Percentiles rank a stretch among this genome's conserved stretches.
These are phyloP conservation scores for Rhynchospora tenuis DNA, from an alignment of 176 grass and related monocot species.

Conservation along the genomic window DNA sequence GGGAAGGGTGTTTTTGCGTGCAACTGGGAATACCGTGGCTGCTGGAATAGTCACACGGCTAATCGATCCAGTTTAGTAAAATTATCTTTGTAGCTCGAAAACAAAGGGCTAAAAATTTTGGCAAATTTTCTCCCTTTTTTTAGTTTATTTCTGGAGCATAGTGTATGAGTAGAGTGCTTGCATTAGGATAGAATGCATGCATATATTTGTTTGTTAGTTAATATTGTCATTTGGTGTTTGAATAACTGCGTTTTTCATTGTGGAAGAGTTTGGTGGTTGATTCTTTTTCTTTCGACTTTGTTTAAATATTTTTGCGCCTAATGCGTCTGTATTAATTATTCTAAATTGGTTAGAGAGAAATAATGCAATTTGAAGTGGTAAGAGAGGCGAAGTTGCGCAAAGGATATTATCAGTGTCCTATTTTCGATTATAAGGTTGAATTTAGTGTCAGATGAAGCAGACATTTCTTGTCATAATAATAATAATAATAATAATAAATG, in stretches of 20 bases:
- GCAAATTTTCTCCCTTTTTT: neutral
- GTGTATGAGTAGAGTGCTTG: conserved; percentile 5
- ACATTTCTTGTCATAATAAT: too few relatives aligned
- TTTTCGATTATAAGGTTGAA: too few relatives aligned
- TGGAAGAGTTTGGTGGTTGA: neutral
- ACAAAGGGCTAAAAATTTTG: neutral
- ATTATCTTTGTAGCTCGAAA: neutral
- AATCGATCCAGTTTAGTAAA: conserved; percentile 29
- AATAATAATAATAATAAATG: too few relatives aligned
- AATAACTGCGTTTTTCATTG: neutral
- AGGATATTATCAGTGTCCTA: too few relatives aligned
- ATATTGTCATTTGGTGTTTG: neutral
- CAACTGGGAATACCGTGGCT: conserved; percentile 68
- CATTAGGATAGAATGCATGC: neutral
- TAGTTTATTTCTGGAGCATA: neutral
- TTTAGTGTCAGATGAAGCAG: too few relatives aligned
- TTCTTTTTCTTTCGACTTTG: neutral
- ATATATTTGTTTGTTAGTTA: neutral
- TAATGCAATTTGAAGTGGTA: neutral
- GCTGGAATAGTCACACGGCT: conserved; percentile 60
- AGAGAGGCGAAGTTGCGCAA: too few relatives aligned
- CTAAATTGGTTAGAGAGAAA: neutral
- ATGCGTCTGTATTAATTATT: neutral
- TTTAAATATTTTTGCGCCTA: neutral
- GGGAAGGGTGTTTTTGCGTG: conserved; percentile 70